Evolutionary conservation across 176 grass and related monocot species (phyloP).

Genomic region (Musa beccarii): DNA sequence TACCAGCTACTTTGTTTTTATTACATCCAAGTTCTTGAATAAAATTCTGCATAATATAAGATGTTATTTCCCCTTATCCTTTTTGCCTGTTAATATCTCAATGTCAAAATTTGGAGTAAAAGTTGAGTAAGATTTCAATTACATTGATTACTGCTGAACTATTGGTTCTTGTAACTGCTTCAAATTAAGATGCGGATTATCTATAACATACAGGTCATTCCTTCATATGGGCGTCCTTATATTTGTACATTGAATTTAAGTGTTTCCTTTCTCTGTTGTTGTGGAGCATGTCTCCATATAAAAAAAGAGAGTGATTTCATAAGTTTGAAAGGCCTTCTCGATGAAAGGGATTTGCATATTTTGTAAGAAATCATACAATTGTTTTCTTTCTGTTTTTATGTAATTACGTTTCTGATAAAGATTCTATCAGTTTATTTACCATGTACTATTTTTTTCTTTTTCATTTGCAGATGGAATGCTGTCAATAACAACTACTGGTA

Average conservation of each 20-base stretch:
- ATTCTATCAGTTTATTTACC: background rate
- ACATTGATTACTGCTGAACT: background rate
- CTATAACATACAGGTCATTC: background rate
- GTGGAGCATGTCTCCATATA: background rate
- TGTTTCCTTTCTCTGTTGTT: background rate
- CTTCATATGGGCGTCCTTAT: background rate
- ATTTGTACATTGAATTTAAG: background rate
- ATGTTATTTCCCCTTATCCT: too few species aligned
- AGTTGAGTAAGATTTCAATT: background rate
- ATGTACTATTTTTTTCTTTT: background rate
- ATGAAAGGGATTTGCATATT: background rate
- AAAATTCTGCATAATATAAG: too few species aligned
- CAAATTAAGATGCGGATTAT: background rate
- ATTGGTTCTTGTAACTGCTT: background rate
- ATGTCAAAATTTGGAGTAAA: background rate
- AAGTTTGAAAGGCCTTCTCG: background rate
- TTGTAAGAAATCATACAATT: background rate
- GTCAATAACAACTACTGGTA: constrained; percentile 58
- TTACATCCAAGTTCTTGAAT: too few species aligned
- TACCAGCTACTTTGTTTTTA: too few species aligned
- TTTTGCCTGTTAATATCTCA: background rate
- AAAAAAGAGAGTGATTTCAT: too few species aligned
- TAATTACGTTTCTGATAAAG: background rate
- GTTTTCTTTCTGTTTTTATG: background rate
- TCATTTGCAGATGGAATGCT: constrained; percentile 57